Evolutionary conservation across 139 green algal species (phyloP).

Genomic region (Chlamydomonas sphaeroides): DNA sequence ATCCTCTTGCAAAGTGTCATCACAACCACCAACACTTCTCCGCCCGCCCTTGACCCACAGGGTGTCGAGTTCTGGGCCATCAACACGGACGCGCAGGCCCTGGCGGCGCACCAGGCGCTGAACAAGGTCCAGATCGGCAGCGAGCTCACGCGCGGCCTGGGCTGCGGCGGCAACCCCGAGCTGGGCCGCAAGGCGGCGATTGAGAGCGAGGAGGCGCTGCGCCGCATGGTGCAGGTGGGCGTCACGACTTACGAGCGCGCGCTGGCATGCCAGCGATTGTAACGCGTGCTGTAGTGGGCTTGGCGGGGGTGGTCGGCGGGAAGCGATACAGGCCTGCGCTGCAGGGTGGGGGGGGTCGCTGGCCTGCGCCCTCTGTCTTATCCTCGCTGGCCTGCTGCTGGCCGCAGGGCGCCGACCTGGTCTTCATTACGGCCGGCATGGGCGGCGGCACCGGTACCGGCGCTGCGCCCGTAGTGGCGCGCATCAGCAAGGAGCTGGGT

Average conservation of each 20-base stretch:
- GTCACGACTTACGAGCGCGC: no score
- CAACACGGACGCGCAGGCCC: slow-evolving; percentile 97
- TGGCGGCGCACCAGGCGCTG: slow-evolving; percentile 80
- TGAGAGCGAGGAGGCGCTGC: slow-evolving; percentile 87
- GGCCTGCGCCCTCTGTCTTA: no score
- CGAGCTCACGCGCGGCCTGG: slow-evolving; percentile 91
- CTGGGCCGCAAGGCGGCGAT: slow-evolving; percentile 90
- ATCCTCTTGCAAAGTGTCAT: no score
- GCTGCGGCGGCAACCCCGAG: slow-evolving; percentile 89
- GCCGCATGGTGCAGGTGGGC: slow-evolving; percentile 55
- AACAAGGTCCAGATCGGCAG: slow-evolving; percentile 96
- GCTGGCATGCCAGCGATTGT: no score
- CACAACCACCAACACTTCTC: background rate
- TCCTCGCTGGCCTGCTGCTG: background rate
- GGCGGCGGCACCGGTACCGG: slow-evolving; percentile 93
- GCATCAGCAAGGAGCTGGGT: slow-evolving; percentile 77
- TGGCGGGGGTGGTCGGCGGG: no score
- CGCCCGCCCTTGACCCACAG: slow-evolving; percentile 55
- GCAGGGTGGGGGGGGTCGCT: no score
- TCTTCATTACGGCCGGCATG: slow-evolving; percentile 96
- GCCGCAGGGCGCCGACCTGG: slow-evolving; percentile 69
- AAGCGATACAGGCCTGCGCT: no score
- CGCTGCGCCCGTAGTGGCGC: slow-evolving; percentile 90
- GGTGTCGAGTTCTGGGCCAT: slow-evolving; percentile 94
- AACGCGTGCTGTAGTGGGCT: no score